These are phyloP conservation scores for Ceratocystis variospora DNA, from an alignment of 2,329 filamentous ascomycete genomes.

Conservation along the genomic window DNA sequence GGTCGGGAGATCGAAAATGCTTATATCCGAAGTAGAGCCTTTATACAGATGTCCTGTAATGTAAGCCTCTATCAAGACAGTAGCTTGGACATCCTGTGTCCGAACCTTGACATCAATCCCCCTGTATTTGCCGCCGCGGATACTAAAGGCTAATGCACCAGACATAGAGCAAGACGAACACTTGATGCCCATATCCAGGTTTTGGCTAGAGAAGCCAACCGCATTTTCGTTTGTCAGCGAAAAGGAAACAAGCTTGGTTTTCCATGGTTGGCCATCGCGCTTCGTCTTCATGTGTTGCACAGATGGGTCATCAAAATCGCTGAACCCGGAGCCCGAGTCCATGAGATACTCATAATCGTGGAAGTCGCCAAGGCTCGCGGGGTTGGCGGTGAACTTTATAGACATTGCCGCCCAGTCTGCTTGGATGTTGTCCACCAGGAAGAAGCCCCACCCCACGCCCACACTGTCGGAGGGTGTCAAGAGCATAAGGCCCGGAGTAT, in stretches of 20 bases:
- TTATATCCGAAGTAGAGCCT: neutral
- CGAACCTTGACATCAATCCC: slow-evolving; percentile 1
- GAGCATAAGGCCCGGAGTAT: neutral
- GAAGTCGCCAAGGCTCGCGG: neutral
- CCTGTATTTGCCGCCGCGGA: slow-evolving; percentile 3
- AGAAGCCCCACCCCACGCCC: neutral
- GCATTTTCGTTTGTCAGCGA: neutral
- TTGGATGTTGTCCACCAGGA: neutral
- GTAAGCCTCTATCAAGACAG: slow-evolving; percentile 5
- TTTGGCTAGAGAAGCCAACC: neutral
- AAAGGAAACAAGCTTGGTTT: slow-evolving; percentile 6
- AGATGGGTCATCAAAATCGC: neutral
- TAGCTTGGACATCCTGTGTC: slow-evolving; percentile 1
- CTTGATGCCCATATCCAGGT: slow-evolving; percentile 6
- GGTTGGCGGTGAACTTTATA: neutral
- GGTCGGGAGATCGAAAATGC: neutral
- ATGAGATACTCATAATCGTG: slow-evolving; percentile 8
- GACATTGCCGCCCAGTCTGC: neutral
- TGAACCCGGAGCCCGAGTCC: slow-evolving; percentile 2
- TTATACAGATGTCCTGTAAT: neutral
- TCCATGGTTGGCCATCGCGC: neutral
- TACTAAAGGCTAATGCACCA: neutral
- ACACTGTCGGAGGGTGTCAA: neutral
- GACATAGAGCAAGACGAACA: neutral
- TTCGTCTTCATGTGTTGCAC: neutral